Conservation (phyloP, 352 stramenopile species). For the Sclerospora graminicola region DNA sequence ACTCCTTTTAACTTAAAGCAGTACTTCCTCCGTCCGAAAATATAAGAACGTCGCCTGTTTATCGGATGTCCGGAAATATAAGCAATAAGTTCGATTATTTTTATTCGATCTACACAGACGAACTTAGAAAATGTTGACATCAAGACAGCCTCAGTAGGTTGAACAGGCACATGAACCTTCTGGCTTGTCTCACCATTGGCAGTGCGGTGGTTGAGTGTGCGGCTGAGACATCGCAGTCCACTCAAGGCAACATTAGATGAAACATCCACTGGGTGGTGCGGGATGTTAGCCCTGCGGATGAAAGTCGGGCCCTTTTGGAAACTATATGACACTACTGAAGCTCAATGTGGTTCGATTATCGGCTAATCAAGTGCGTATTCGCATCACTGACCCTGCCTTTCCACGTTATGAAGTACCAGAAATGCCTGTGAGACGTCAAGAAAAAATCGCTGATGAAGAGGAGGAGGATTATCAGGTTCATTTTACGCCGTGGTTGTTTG, state of each 20-base stretch:
- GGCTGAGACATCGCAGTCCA: too few species aligned
- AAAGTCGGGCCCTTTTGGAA: constrained; percentile 55
- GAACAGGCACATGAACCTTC: too few species aligned
- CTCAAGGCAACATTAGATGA: constrained; percentile 53
- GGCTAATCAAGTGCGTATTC: constrained; percentile 42
- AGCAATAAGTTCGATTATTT: too few species aligned
- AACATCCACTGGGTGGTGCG: constrained; percentile 37
- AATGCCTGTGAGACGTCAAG: constrained; percentile 11
- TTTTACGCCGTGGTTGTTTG: constrained; percentile 62
- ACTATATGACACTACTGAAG: constrained; percentile 50
- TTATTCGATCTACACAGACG: too few species aligned
- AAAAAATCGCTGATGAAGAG: background rate
- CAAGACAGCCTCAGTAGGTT: too few species aligned
- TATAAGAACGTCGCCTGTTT: too few species aligned
- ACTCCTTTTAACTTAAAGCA: too few species aligned
- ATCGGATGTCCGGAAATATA: too few species aligned
- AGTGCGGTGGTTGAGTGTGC: too few species aligned
- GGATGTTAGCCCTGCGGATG: constrained; percentile 37
- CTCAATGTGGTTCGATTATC: constrained; percentile 54
- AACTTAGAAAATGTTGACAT: too few species aligned
- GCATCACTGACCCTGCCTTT: constrained; percentile 72
- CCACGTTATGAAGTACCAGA: constrained; percentile 56
- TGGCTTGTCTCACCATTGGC: too few species aligned
- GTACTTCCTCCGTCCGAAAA: too few species aligned
- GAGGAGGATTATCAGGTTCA: constrained; percentile 35